Evolutionary conservation across 768 basidiomycete genomes (phyloP).

Genomic region (Trametes gibbosa): DNA sequence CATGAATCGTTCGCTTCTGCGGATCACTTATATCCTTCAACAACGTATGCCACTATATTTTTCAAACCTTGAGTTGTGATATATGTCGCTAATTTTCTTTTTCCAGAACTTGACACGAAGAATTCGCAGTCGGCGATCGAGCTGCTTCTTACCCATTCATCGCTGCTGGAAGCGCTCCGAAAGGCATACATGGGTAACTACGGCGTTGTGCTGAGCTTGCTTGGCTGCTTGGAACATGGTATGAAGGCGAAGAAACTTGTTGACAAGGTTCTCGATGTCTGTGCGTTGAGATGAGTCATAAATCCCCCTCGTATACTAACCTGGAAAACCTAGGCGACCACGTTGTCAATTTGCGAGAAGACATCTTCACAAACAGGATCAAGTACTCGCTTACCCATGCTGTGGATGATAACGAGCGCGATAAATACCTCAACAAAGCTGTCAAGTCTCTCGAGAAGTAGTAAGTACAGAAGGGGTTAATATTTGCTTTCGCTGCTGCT

Average conservation of each 20-base stretch:
- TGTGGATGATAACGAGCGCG: conserved; percentile 53
- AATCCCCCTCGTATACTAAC: background rate
- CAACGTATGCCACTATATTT: conserved; percentile 44
- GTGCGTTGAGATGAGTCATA: conserved; percentile 32
- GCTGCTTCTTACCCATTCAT: conserved; percentile 76
- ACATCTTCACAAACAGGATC: conserved; percentile 78
- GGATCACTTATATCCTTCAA: conserved; percentile 81
- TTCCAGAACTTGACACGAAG: conserved; percentile 57
- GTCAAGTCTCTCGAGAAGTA: conserved; percentile 85
- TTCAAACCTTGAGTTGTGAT: background rate
- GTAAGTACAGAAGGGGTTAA: conserved; percentile 41
- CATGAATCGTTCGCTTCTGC: conserved; percentile 66
- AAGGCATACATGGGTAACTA: conserved; percentile 94
- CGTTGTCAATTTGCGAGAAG: conserved; percentile 88
- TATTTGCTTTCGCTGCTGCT: background rate
- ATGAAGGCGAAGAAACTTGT: conserved; percentile 83
- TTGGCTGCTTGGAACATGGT: conserved; percentile 92
- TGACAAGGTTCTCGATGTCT: conserved; percentile 84
- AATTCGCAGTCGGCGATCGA: conserved; percentile 80
- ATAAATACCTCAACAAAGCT: conserved; percentile 60
- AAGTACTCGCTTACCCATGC: conserved; percentile 82
- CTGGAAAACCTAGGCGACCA: conserved; percentile 66
- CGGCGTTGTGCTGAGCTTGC: conserved; percentile 82
- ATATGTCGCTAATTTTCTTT: background rate
- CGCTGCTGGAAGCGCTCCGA: conserved; percentile 79